Evolutionary conservation across 768 basidiomycete species (phyloP).

Genomic region (Phlegmacium glaucopus): DNA sequence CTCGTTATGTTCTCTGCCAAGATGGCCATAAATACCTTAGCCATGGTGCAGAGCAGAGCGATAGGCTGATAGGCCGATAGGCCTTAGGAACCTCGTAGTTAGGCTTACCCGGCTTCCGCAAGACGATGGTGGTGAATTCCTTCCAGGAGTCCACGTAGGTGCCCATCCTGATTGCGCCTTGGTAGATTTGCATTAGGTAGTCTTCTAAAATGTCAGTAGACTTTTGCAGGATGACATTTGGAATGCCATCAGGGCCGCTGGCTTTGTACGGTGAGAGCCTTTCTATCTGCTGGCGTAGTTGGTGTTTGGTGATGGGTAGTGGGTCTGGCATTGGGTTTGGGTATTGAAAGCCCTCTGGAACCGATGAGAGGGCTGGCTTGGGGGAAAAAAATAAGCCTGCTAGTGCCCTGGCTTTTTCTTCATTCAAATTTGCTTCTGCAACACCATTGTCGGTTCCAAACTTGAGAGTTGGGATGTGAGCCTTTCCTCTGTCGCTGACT

Average conservation of each 20-base stretch:
- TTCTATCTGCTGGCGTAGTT: conserved; percentile 22
- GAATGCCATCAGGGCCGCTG: conserved; percentile 15
- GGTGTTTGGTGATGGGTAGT: conserved; percentile 16
- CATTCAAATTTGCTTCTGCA: conserved; percentile 13
- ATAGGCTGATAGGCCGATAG: conserved; percentile 38
- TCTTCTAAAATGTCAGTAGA: conserved; percentile 13
- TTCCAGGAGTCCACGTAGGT: conserved; percentile 18
- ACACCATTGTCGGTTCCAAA: not conserved
- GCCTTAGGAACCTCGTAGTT: conserved; percentile 31
- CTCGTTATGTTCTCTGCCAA: conserved; percentile 19
- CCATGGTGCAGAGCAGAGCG: conserved; percentile 28
- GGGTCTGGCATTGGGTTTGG: conserved; percentile 18
- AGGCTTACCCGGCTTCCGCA: conserved; percentile 34
- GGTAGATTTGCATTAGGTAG: conserved; percentile 23
- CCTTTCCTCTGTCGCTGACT: conserved; percentile 20
- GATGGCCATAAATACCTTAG: conserved; percentile 24
- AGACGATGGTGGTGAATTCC: conserved; percentile 22
- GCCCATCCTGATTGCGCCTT: conserved; percentile 20
- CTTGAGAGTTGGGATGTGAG: conserved; percentile 23
- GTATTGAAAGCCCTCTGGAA: conserved; percentile 18
- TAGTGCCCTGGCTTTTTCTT: no score
- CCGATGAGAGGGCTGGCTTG: not conserved
- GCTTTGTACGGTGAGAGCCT: conserved; percentile 34
- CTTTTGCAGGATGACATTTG: conserved; percentile 29
- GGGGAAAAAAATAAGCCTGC: conserved; percentile 22